Base-by-base conservation (phyloP, 345 rosid genomes). In the Excoecaria cochinchinensis region DNA sequence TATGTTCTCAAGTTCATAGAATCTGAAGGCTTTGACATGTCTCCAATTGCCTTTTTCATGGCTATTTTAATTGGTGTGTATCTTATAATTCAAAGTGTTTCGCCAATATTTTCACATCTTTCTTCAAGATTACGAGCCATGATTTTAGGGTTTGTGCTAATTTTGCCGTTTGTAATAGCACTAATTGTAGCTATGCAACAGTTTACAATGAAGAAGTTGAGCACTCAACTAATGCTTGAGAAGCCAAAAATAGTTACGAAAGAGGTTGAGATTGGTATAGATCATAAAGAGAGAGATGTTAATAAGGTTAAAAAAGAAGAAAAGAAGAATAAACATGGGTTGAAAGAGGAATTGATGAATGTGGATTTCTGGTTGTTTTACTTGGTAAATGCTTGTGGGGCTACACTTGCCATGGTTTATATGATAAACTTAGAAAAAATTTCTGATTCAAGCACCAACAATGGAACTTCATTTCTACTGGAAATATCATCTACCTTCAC, bases 321-420 rank as follows among this genome's bases (percentile, higher is more conserved):
- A 3, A 48, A 46, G 42, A 38, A 53, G 52, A 44, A 6, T 10
- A 42, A n/a, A 52, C 8, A 8, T 31, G 50, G 19, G 1, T 16
- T 61, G 61, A 70, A 61, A 61, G 55, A 70, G 8, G 9, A 59
- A 14, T 3, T 59, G 13, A 46, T n/a, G 44, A 67, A 53, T 22
- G 69, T 73, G 46, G 76, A 78, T 25, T 59, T 78, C 21, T 68
- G 72, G 81, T 15, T 78, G 36, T 73, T 67, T 73, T 78, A 72
- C 53, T 25, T 67, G 69, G 77, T 73, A 36, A 67, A 78, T 50
- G 52, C 67, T 12, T 73, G 57, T 19, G 81, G 81, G 13, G 62
- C 77, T 38, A 59, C 76, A 31, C 21, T 78, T 16, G 77, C 47
- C 39, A 13, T 51, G 47, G 69, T 78, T 31, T 78, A 67, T 13